Evolutionary conservation across 345 rosid genomes (phyloP), one percentile per base, ranked within the genome.

Genomic region (Gossypium ekmanianum): DNA sequence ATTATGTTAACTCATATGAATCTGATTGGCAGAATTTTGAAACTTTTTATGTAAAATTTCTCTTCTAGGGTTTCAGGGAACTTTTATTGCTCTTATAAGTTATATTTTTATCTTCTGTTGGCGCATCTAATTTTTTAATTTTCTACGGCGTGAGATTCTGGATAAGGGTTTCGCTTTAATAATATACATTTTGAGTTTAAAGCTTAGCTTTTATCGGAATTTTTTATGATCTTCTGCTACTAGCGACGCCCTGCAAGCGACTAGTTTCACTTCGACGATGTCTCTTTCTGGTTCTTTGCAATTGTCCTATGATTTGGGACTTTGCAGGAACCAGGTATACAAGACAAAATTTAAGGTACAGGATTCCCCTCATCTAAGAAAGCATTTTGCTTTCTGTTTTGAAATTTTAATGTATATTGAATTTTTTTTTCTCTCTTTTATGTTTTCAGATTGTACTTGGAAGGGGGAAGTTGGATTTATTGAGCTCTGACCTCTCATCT

Each of bases 261-360:
- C 64, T 44, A 44, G 71, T 47, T 39, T 78, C 73, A 55, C 22
- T 79, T 52, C 47, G 41, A 74, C 27, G 39, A 91, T 92, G 97
- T 83, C 83, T 76, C 74, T 84, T 20, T 75, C 82, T 81, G 91
- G 94, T 83, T 87, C 91, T 59, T 70, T 89, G 89, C 95, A 90
- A 57, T 78, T 91, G 81, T 84, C 94, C 82, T 85, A 78, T 88
- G 84, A 85, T 63, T 39, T 84, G 85, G 89, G 92, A 71, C 82
- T 84, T 82, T 82, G 88, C 88, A 91, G 83, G 90, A 86, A 84
- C 87, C 89, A 80, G 82, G 69, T 51, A n/a, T 75, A 16, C 76
- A 75, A 18, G 58, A 83, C 81, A 24, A 85, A 76, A 71, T 74
- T 78, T 50, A 81, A 81, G 94, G 97, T 92, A 57, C 20, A 4